A percentile compares a stretch with the other conserved stretches of the same genome.
Conservation (phyloP, 2,329 filamentous ascomycete species). For the Alternaria longipes region DNA sequence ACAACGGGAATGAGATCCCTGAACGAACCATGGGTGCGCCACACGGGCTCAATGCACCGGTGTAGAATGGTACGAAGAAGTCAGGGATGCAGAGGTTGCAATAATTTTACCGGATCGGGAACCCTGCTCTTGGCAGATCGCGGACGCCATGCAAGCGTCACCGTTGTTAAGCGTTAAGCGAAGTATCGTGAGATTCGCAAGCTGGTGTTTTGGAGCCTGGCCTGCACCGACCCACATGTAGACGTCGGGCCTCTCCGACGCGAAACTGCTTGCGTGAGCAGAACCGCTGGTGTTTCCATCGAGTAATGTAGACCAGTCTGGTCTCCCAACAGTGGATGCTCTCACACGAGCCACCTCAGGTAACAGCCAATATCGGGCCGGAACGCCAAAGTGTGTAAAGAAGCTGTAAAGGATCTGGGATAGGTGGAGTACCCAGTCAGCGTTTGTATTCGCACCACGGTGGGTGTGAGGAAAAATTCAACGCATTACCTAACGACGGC, state of each 20-base stretch:
- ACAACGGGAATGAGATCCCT: conserved; percentile 12
- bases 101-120: conserved; percentile 30
- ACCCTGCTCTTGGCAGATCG: conserved; percentile 14
- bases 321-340: conserved; percentile 42
- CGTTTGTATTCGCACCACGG: conserved; percentile 28
- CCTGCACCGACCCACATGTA: conserved; percentile 1
- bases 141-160: conserved; percentile 15
- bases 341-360: conserved; percentile 28
- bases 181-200: conserved; percentile 35
- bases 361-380: conserved; percentile 28
- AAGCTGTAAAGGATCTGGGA: conserved; percentile 33
- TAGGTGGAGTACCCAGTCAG: conserved; percentile 36
- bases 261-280: conserved; percentile 14
- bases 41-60: background rate
- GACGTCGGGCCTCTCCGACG: conserved; percentile 22
- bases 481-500: conserved; percentile 40
- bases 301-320: conserved; percentile 41
- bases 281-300: conserved; percentile 27
- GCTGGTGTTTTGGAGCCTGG: conserved; percentile 20
- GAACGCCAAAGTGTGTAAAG: conserved; percentile 33
- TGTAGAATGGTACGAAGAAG: background rate
- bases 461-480: conserved; percentile 34
- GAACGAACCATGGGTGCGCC: conserved; percentile 11
- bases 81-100: conserved; percentile 30
- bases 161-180: conserved; percentile 39